These are phyloP conservation scores for Teratosphaeria destructans DNA, from an alignment of 2,329 filamentous ascomycete genomes.

Conservation along the genomic window DNA sequence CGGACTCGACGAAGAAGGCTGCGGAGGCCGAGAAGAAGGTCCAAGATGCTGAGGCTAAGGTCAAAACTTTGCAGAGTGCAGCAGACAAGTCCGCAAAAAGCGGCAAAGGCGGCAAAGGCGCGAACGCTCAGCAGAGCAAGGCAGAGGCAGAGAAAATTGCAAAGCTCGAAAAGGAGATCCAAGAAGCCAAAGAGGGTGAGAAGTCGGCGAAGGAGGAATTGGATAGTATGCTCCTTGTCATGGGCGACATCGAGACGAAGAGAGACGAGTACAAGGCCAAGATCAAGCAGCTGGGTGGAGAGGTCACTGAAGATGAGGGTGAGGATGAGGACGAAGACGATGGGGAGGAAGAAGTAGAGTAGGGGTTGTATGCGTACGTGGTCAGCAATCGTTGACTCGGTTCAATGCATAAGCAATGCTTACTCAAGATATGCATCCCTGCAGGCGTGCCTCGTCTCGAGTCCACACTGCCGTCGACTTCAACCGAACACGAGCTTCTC, in stretches of 20 bases:
- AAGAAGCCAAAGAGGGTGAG: conserved; percentile 19
- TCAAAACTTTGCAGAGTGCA: conserved; percentile 5
- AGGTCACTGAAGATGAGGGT: conserved; percentile 23
- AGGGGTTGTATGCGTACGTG: background rate
- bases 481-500: background rate
- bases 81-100: conserved; percentile 9
- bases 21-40: background rate
- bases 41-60: background rate
- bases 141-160: conserved; percentile 4
- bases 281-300: conserved; percentile 19
- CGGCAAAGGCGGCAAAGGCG: background rate
- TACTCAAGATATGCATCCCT: background rate
- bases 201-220: conserved; percentile 37
- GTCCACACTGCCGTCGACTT: background rate
- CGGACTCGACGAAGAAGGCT: conserved; percentile 1
- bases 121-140: background rate
- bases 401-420: background rate
- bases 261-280: conserved; percentile 16
- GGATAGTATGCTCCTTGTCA: conserved; percentile 39
- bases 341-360: conserved; percentile 7
- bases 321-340: conserved; percentile 20
- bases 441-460: background rate
- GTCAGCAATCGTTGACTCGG: background rate
- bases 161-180: conserved; percentile 5
- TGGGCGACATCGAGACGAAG: conserved; percentile 39